These are phyloP conservation scores for Zygosaccharomyces pseudobailii DNA, from an alignment of 1,139 yeast genomes.

Conservation along the genomic window DNA sequence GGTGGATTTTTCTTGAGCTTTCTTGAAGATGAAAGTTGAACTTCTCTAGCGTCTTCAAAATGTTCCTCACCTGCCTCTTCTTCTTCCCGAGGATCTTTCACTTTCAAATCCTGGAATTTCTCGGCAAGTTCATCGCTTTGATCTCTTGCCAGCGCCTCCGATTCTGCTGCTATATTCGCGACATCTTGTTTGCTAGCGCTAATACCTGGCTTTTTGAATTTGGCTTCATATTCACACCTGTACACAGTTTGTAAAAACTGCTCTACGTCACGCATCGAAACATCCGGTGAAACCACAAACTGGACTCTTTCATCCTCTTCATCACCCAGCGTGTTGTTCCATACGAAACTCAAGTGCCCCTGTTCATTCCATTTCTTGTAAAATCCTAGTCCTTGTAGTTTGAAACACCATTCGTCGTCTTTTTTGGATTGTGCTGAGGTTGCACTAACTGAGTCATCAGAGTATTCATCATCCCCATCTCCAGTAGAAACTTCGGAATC, in stretches of 20 bases:
- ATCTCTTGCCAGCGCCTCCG: constrained; percentile 26
- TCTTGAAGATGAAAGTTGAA: not conserved
- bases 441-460: constrained; percentile 47
- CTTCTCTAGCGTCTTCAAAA: not conserved
- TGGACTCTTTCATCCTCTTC: constrained; percentile 85
- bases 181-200: constrained; percentile 46
- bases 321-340: constrained; percentile 74
- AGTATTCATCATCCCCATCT: constrained; percentile 43
- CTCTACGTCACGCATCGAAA: constrained; percentile 53
- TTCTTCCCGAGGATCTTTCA: constrained; percentile 11
- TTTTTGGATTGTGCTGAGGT: constrained; percentile 53
- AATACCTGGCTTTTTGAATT: constrained; percentile 54
- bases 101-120: constrained; percentile 8
- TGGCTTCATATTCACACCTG: constrained; percentile 72
- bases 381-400: constrained; percentile 39
- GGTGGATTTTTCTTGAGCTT: constrained; percentile 7
- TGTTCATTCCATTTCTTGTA: constrained; percentile 41
- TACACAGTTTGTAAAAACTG: constrained; percentile 59
- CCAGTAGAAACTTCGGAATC: constrained; percentile 53
- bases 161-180: constrained; percentile 37
- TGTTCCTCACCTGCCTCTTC: constrained; percentile 1
- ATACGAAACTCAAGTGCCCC: constrained; percentile 53
- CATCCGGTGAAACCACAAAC: constrained; percentile 65
- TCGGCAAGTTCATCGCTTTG: constrained; percentile 6
- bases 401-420: constrained; percentile 33